Conservation (phyloP, 106 monocot species). For the Alisma plantagoaquatica region DNA sequence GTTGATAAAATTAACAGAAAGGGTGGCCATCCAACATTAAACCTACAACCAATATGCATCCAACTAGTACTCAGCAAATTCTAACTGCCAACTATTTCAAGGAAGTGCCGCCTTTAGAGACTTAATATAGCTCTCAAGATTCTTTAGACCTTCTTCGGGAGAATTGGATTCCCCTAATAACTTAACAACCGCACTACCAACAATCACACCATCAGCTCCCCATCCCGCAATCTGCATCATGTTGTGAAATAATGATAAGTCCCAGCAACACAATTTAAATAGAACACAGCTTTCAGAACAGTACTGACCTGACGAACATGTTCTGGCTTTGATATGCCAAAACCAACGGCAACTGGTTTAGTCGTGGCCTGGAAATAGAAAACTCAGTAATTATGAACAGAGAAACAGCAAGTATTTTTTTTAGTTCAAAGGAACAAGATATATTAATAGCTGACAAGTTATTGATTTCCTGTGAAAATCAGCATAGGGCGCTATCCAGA, state of each 20-base stretch:
- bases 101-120: conserved; percentile 43
- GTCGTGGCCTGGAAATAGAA: conserved; percentile 37
- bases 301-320: conserved; percentile 51
- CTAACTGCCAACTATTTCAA: too few relatives aligned
- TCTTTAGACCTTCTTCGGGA: conserved; percentile 47
- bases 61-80: too few relatives aligned
- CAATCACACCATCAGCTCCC: conserved; percentile 83
- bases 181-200: conserved; percentile 67
- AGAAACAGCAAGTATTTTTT: too few relatives aligned
- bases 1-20: too few relatives aligned
- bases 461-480: too few relatives aligned
- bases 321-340: conserved; percentile 71
- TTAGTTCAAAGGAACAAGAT: too few relatives aligned
- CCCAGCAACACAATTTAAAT: not conserved
- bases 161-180: conserved; percentile 37
- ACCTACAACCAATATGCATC: too few relatives aligned
- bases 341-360: conserved; percentile 68
- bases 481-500: too few relatives aligned
- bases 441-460: too few relatives aligned
- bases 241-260: not conserved
- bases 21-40: too few relatives aligned
- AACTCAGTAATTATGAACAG: too few relatives aligned
- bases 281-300: not conserved
- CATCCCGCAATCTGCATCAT: conserved; percentile 41
- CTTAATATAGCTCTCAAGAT: conserved; percentile 37